Base-by-base conservation (phyloP, 495 filamentous ascomycete species). In the Penicillium parvum region DNA sequence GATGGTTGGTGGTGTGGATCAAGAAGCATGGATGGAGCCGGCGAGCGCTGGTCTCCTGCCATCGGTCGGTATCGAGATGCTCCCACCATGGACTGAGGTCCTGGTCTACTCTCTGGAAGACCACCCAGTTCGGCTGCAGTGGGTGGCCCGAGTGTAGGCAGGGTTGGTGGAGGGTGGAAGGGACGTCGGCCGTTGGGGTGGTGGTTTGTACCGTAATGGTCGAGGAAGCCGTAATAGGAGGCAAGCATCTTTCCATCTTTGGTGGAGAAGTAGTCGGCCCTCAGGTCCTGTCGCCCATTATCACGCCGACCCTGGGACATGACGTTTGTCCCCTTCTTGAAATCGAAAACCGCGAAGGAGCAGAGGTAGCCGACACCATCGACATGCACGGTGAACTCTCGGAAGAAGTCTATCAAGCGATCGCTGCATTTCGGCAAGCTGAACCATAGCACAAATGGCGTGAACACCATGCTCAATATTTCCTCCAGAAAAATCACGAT, bases 231-330 rank as follows among this genome's bases (percentile, higher is more conserved):
- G 50, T 90, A 86, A 57, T 95, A 90, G 1, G 92, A 96, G 12
- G 88, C 87, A 16, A 91, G 79, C 90, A 98, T 95, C 73, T 98
- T 98, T 47, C 88, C 87, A 53, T 97, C 88, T 57, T 96, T 96
- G 36, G 89, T 86, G 3, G 87, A 81, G 56, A 90, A 97, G 62
- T 96, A 96, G 49, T 96, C 90, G 19, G 90, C 86, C 3, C 91
- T 82, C 6, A 86, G 76, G 57, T 87, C 90, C 43, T 64, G 71
- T 40, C 52, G 52, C 10, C 52, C 43, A 5, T 55, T 47, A 16
- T 54, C 52, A 32, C 39, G 57, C n/a, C 56, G 65, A n/a, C 49
- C 54, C 40, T 65, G 68, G 18, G 69, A 64, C 17, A 68, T 69
- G 38, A 72, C 80, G 43, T 83, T 82, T 12, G 76, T 69, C 18